Evolutionary conservation across 1,284 basidiomycete species (phyloP).

Genomic region (Phylloboletellus chloephorus): DNA sequence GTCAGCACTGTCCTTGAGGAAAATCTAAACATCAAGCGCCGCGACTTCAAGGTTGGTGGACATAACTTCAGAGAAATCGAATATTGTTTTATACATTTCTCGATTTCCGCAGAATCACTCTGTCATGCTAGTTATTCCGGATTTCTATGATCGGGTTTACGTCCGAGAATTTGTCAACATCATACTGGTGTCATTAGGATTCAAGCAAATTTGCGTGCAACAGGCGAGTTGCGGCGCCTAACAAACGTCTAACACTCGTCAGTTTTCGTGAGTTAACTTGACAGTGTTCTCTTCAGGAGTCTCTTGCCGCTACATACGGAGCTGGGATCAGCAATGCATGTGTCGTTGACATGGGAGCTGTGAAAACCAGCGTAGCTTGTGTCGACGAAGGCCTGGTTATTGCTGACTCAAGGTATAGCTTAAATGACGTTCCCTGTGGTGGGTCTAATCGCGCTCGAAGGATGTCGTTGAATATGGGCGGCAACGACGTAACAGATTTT

Average conservation of each 20-base stretch:
- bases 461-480: constrained; percentile 83
- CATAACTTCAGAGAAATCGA: neutral
- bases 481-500: constrained; percentile 90
- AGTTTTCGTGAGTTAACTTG: neutral
- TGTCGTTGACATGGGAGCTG: constrained; percentile 92
- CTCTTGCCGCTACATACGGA: constrained; percentile 89
- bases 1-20: constrained; percentile 57
- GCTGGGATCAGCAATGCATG: constrained; percentile 93
- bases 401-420: constrained; percentile 74
- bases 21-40: constrained; percentile 53
- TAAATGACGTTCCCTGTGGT: neutral
- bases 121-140: constrained; percentile 87
- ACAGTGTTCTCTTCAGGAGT: constrained; percentile 55
- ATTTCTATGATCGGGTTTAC: constrained; percentile 84
- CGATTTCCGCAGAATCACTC: constrained; percentile 59
- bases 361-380: constrained; percentile 82
- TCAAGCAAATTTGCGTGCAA: constrained; percentile 86
- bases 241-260: neutral
- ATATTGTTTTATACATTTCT: constrained; percentile 6
- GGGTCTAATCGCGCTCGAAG: constrained; percentile 37
- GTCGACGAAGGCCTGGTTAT: constrained; percentile 93
- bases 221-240: constrained; percentile 50
- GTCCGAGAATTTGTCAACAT: constrained; percentile 77
- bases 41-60: constrained; percentile 55
- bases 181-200: constrained; percentile 78